Evolutionary conservation across 129 eudicot genomes (phyloP), one percentile per base, ranked within the genome.

Genomic region (Pseudognaphalium luteoalbum): DNA sequence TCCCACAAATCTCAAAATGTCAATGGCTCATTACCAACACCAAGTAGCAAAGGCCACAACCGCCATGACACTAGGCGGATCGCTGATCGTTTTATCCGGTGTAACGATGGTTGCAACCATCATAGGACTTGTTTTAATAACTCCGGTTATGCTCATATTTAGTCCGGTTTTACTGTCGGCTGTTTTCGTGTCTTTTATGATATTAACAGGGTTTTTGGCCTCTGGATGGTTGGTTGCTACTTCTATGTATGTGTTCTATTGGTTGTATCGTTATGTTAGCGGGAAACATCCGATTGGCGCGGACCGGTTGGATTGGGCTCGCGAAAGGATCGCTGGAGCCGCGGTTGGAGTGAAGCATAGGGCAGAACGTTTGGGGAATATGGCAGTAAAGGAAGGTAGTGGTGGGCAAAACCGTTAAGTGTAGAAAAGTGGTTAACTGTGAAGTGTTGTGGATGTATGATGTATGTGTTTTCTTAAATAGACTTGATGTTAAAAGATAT

Each of bases 91-190:
- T 29, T 85, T 90, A 21, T 90, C 96, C 41, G 88, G 88, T 54
- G 70, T 87, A 12, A 74, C 88, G 0, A 78, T 87, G 28, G 88
- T 87, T 0, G 88, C 84, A 4, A 90, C 96, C 6, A 81, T 90
- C 9, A 82, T 90, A 7, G 90, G 88, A 12, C 90, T 90, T 0
- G 84, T 77, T 6, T 7, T 87, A 47, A 81, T 85, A 9, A 87
- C 96, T 7, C 96, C 90, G 20, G 28, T 87, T 34, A 77, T 90
- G 56, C 85, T 90, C 7, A 85, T 87, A 2, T 90, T 87, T 75
- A 90, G 92, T 82, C 96, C 96, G 15, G 90, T 90, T 0, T 77
- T 87, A 20, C 84, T 87, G 4, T 87, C 96, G 11, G 87, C 96
- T 0, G 72, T 78, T 0, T 19, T 85, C 32, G 71, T 90, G 10